A percentile compares a stretch with the other conserved stretches of the same genome.
Conservation (phyloP, 2,329 filamentous ascomycete genomes). For the Ophiobolus disseminans region DNA sequence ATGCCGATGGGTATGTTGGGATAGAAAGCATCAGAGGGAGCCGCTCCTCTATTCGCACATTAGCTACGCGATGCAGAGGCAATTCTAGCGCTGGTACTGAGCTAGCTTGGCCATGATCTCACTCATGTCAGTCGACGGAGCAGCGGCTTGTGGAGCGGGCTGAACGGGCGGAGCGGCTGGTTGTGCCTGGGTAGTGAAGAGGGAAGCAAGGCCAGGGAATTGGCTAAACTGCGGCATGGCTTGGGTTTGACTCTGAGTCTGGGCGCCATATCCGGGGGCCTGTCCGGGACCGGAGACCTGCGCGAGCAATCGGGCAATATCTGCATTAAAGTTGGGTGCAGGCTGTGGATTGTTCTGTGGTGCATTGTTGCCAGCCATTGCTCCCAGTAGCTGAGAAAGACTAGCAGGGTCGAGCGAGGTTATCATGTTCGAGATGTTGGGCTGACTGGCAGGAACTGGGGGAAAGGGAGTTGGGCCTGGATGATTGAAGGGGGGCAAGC, state of each 20-base stretch:
- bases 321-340: slow-evolving; percentile 40
- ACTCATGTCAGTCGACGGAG: slow-evolving; percentile 65
- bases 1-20: too few species aligned
- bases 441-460: slow-evolving; percentile 35
- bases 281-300: slow-evolving; percentile 37
- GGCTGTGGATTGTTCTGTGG: slow-evolving; percentile 53
- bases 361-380: slow-evolving; percentile 54
- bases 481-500: slow-evolving; percentile 42
- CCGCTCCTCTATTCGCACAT: too few species aligned
- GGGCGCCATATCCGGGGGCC: slow-evolving; percentile 28
- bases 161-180: slow-evolving; percentile 39
- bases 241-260: slow-evolving; percentile 27
- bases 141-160: slow-evolving; percentile 31
- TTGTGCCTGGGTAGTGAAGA: slow-evolving; percentile 34
- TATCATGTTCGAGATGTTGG: slow-evolving; percentile 69
- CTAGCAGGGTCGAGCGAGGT: slow-evolving; percentile 71
- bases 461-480: slow-evolving; percentile 46
- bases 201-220: slow-evolving; percentile 40
- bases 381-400: slow-evolving; percentile 73
- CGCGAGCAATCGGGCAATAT: slow-evolving; percentile 50
- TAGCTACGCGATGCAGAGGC: too few species aligned
- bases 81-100: slow-evolving; percentile 64
- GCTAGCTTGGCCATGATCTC: slow-evolving; percentile 78
- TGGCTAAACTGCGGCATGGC: slow-evolving; percentile 38
- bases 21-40: too few species aligned